phyloP scores from a whole-genome alignment of 306 rosid genomes.

The Luffa acutangula region DNA sequence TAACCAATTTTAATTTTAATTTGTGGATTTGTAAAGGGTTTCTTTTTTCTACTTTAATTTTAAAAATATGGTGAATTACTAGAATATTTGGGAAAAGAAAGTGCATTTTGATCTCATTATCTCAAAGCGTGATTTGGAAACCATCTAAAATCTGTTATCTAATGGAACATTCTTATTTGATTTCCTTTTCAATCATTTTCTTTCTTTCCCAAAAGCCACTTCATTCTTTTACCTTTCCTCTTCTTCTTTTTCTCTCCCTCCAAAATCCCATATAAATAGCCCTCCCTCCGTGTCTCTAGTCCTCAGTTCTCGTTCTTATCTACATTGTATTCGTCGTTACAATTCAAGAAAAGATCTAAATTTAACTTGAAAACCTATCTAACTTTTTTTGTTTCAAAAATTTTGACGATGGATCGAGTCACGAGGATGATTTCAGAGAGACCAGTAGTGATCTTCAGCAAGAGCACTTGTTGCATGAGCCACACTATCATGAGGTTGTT shows the following conservation, averaged over 20 bases:
- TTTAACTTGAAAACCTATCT: background rate
- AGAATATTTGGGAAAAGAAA: background rate
- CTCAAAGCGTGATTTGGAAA: background rate
- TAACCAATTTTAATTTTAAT: background rate
- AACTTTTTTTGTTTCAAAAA: background rate
- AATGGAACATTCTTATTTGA: conserved; percentile 6
- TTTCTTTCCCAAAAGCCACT: background rate
- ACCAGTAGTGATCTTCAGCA: conserved; percentile 93
- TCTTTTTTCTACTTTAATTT: background rate
- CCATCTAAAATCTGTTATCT: background rate
- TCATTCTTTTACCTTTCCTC: background rate
- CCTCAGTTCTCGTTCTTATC: background rate
- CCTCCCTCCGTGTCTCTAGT: background rate
- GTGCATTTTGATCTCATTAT: background rate
- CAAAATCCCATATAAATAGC: background rate
- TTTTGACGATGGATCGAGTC: conserved; percentile 49
- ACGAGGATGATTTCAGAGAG: conserved; percentile 67
- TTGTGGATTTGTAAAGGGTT: background rate
- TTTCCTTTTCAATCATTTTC: conserved; percentile 4
- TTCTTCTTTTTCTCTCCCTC: background rate
- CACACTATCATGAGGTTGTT: conserved; percentile 67
- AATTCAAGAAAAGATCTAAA: background rate
- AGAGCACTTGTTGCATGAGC: conserved; percentile 76
- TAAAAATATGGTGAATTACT: background rate
- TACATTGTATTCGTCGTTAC: background rate